Percentiles rank a stretch among this genome's conserved stretches.
These are phyloP conservation scores for Ottelia alismoides DNA, from an alignment of 106 monocot species.

Conservation along the genomic window DNA sequence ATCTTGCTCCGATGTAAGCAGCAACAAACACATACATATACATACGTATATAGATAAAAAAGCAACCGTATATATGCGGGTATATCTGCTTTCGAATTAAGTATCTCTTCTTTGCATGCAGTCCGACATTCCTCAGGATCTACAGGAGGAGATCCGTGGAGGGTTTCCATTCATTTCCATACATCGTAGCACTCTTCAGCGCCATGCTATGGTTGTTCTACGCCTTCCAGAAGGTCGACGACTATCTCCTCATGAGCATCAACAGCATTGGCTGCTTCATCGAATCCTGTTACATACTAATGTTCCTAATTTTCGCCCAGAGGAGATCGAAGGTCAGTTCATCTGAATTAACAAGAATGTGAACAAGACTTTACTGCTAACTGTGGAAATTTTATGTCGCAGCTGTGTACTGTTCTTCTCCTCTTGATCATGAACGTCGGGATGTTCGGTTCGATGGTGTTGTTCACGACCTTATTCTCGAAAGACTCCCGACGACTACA, in stretches of 20 bases:
- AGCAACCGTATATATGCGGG: background rate
- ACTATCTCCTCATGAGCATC: constrained; percentile 58
- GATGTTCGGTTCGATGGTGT: constrained; percentile 1
- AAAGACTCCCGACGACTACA: constrained; percentile 3
- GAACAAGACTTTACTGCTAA: too few species aligned
- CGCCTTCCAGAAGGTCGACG: constrained; percentile 30
- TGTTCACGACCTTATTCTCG: background rate
- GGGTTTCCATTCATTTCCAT: constrained; percentile 61
- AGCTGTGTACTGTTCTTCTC: too few species aligned
- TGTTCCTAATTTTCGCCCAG: constrained; percentile 45
- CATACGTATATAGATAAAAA: too few species aligned
- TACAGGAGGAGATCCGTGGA: constrained; percentile 47
- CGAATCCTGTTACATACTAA: constrained; percentile 45
- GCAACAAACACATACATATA: background rate
- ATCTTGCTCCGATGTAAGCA: constrained; percentile 18
- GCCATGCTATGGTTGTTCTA: constrained; percentile 74
- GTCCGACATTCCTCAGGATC: constrained; percentile 59
- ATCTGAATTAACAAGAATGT: too few species aligned
- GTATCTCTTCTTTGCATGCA: constrained; percentile 3
- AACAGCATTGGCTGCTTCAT: constrained; percentile 52
- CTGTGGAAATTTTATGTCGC: too few species aligned
- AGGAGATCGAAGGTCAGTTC: constrained; percentile 37
- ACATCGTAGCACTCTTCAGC: constrained; percentile 55
- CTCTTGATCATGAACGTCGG: background rate
- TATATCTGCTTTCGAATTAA: background rate